Base-by-base conservation (phyloP, 192 early-diverging fungal species). In the Coemansia sp. region DNA sequence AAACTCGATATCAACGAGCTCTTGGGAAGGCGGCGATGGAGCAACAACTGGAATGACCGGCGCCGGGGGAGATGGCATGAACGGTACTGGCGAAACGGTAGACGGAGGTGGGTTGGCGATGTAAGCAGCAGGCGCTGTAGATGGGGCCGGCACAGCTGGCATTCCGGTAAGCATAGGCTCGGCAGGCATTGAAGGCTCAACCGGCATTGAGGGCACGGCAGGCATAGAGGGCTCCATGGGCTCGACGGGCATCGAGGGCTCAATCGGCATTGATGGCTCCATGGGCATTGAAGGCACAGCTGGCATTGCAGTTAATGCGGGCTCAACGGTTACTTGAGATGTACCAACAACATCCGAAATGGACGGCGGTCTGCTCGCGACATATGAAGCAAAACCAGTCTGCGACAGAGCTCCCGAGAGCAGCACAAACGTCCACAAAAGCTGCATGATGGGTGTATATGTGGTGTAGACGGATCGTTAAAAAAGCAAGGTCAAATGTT, bases 391-490 rank as follows among this genome's bases (percentile, higher is more conserved):
- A 34, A 55, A 57, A 12, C 64, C 72, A 20, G 59, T 65, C 31
- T 67, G 68, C 14, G 68, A 72, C 49, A 74, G 42, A 5, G 72
- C 48, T 15, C 60, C 64, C 1, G 64, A 60, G 38, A 69, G 52
- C 8, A 69, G 52, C 51, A 73, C 57, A 64, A 70, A 80, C 60
- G 77, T 80, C 68, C 67, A 74, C 58, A 71, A 47, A 36, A 80
- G 60, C 42, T 65, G 48, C 77, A 80, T 80, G 48, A 2, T 71
- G 34, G 10, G 3, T 23, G 42, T 54, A 25, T 55, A 42, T 64
- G 62, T 20, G 38, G 15, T 21, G 17, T 37, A 54, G 17, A n/a
- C n/a, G 31, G 34, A 31, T 50, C 42, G 62, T 7, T 36, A 36
- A 48, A 48, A 7, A 14, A 19, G n/a, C n/a, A 20, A 48, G 19